phyloP scores from a whole-genome alignment of 495 filamentous ascomycete genomes.

The Astrothelium macrocarpum region DNA sequence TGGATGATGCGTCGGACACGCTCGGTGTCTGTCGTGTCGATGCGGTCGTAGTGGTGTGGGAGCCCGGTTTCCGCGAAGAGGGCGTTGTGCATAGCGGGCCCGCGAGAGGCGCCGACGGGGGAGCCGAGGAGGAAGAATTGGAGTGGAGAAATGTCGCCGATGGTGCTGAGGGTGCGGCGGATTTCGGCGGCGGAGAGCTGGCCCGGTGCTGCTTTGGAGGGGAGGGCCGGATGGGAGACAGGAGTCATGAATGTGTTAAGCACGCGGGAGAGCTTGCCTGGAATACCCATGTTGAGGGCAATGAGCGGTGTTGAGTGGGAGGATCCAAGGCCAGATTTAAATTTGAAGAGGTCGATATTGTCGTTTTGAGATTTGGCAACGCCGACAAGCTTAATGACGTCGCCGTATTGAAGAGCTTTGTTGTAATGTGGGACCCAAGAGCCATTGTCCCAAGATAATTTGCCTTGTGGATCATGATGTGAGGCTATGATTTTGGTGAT shows the following conservation, averaged over 20 bases:
- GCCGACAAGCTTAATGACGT: constrained; percentile 91
- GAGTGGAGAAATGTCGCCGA: constrained; percentile 69
- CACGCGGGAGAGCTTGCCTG: constrained; percentile 81
- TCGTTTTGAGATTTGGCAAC: constrained; percentile 67
- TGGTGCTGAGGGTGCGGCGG: constrained; percentile 59
- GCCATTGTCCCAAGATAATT: constrained; percentile 76
- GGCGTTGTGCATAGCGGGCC: constrained; percentile 80
- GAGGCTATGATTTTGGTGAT: constrained; percentile 82
- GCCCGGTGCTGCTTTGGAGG: constrained; percentile 88
- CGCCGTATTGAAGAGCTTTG: constrained; percentile 72
- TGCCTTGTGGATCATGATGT: constrained; percentile 76
- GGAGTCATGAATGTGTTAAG: constrained; percentile 91
- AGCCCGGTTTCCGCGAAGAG: constrained; percentile 72
- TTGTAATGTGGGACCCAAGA: constrained; percentile 81
- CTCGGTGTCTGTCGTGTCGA: constrained; percentile 61
- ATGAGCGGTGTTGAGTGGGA: constrained; percentile 69
- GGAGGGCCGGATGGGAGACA: constrained; percentile 80
- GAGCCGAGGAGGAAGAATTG: constrained; percentile 81
- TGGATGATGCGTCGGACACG: constrained; percentile 61
- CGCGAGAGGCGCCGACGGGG: constrained; percentile 69
- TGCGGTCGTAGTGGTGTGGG: constrained; percentile 73
- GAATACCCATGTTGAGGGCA: constrained; percentile 89
- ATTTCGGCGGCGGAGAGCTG: constrained; percentile 91
- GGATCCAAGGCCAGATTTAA: constrained; percentile 64
- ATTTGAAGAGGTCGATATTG: constrained; percentile 75